phyloP scores from a whole-genome alignment of 768 basidiomycete species.

The Cantharellus anzutake region DNA sequence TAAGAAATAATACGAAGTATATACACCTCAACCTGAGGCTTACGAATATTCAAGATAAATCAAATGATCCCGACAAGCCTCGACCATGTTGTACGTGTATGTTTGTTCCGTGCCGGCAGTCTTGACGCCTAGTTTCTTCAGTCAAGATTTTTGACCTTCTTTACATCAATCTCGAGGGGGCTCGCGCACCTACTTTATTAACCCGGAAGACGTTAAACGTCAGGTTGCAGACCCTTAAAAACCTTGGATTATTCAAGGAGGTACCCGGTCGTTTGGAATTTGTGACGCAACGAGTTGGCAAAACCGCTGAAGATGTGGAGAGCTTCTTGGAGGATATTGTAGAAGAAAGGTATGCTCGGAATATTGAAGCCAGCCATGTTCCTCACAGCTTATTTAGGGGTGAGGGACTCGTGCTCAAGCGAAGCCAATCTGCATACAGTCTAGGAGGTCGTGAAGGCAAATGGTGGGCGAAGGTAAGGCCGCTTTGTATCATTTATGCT shows the following conservation, averaged over 20 bases:
- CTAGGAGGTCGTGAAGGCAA: conserved; percentile 76
- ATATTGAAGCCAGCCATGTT: not conserved
- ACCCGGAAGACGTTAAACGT: conserved; percentile 50
- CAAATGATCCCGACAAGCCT: conserved; percentile 38
- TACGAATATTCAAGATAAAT: conserved; percentile 30
- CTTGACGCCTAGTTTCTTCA: conserved; percentile 15
- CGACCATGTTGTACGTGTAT: conserved; percentile 70
- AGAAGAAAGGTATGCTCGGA: conserved; percentile 26
- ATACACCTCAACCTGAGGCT: not conserved
- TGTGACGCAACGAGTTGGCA: conserved; percentile 48
- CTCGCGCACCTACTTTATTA: conserved; percentile 29
- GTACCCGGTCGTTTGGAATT: conserved; percentile 71
- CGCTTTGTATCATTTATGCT: not conserved
- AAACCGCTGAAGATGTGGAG: conserved; percentile 64
- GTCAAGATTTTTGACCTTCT: conserved; percentile 95
- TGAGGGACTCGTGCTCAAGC: conserved; percentile 87
- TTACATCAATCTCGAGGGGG: conserved; percentile 48
- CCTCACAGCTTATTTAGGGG: conserved; percentile 29
- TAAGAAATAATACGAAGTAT: conserved; percentile 14
- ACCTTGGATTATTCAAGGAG: conserved; percentile 26
- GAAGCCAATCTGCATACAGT: conserved; percentile 57
- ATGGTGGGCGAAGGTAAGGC: conserved; percentile 64
- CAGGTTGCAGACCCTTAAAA: conserved; percentile 58
- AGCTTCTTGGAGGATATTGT: conserved; percentile 67
- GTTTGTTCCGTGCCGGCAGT: not conserved